Evolutionary conservation across 257 asterid genomes (phyloP).

Genomic region (Mitragyna speciosa): DNA sequence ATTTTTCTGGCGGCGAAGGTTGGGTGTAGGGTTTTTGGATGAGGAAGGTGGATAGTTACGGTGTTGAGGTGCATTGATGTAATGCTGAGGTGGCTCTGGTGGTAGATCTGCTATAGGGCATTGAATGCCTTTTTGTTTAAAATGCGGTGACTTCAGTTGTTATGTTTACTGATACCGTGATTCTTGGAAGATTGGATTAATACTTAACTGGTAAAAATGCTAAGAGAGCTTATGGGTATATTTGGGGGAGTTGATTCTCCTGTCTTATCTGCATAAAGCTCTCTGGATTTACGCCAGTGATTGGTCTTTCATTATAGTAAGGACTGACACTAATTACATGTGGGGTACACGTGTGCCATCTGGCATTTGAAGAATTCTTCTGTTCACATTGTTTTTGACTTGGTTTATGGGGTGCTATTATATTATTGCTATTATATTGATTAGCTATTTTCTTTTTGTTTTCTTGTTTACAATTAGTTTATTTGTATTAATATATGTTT

Average conservation of each 20-base stretch:
- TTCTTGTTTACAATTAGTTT: neutral
- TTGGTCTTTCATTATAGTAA: neutral
- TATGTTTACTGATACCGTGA: constrained; percentile 21
- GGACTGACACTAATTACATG: neutral
- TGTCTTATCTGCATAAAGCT: constrained; percentile 17
- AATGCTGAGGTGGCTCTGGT: constrained; percentile 25
- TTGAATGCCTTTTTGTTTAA: neutral
- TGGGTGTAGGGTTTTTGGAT: constrained; percentile 30
- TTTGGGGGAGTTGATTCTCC: constrained; percentile 28
- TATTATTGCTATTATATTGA: neutral
- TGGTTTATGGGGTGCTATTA: neutral
- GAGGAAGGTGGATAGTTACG: constrained; percentile 15
- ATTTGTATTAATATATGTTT: neutral
- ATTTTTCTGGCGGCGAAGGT: constrained; percentile 18
- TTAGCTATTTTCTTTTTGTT: neutral
- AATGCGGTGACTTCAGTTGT: constrained; percentile 9
- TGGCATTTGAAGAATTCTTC: constrained; percentile 2
- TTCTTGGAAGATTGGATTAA: constrained; percentile 25
- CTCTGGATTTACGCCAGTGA: constrained; percentile 4
- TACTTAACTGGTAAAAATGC: constrained; percentile 18
- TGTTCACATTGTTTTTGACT: neutral
- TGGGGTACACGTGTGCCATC: constrained; percentile 20
- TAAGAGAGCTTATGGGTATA: constrained; percentile 18
- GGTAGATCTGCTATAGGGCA: constrained; percentile 30
- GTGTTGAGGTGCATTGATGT: constrained; percentile 17